These are phyloP conservation scores for Fusarium coffeatum DNA, from an alignment of 2,329 filamentous ascomycete genomes.

Conservation along the genomic window DNA sequence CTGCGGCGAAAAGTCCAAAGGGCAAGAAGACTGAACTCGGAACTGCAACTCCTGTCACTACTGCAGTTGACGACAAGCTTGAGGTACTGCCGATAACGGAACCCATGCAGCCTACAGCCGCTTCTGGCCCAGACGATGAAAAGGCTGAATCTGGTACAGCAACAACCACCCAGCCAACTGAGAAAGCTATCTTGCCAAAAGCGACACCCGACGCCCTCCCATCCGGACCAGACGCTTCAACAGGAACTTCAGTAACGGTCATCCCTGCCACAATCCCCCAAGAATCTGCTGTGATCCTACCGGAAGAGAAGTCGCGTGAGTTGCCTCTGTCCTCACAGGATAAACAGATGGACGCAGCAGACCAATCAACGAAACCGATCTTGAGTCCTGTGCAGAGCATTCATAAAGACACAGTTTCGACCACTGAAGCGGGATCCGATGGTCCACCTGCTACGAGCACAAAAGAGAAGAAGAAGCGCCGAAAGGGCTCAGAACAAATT, in stretches of 20 bases:
- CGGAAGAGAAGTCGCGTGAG: neutral
- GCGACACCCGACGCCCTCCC: neutral
- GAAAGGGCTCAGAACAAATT: slow-evolving; percentile 6
- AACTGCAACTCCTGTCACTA: neutral
- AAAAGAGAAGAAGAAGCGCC: slow-evolving; percentile 44
- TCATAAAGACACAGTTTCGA: neutral
- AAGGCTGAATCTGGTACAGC: neutral
- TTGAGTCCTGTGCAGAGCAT: neutral
- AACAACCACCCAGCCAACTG: neutral
- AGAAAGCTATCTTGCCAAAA: neutral
- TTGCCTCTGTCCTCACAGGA: neutral
- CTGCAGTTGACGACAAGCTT: neutral
- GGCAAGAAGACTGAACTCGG: neutral
- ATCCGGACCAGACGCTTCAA: neutral
- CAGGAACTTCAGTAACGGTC: neutral
- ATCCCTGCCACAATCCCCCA: neutral
- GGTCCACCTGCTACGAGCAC: slow-evolving; percentile 38
- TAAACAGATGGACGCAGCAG: neutral
- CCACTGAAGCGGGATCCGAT: neutral
- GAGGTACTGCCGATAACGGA: neutral
- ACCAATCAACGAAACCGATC: neutral
- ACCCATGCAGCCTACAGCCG: neutral
- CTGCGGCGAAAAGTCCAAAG: neutral
- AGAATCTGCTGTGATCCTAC: neutral
- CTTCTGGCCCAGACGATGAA: neutral